Evolutionary conservation across 2,329 filamentous ascomycete species (phyloP).

Genomic region (Colletotrichum sp.): DNA sequence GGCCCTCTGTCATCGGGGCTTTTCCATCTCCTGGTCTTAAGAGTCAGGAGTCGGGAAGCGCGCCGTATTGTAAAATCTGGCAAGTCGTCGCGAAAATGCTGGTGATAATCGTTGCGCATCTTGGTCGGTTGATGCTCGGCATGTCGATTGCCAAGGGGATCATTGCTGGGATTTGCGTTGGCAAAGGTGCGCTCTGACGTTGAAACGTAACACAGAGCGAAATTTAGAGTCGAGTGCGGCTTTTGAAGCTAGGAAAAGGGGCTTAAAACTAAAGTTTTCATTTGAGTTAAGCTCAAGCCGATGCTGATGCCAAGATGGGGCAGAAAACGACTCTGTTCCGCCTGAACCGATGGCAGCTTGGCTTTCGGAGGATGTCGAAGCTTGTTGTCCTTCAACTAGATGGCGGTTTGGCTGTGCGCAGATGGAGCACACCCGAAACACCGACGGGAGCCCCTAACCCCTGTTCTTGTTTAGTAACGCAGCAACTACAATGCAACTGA

Average conservation of each 20-base stretch:
- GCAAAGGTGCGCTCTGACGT: background rate
- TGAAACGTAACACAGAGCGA: background rate
- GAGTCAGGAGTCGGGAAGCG: background rate
- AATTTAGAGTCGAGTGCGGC: background rate
- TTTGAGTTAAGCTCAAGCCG: constrained; percentile 11
- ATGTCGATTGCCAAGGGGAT: background rate
- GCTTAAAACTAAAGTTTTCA: background rate
- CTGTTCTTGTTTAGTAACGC: background rate
- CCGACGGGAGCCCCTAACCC: background rate
- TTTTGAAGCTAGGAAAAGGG: background rate
- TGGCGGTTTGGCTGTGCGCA: background rate
- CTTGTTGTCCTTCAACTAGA: constrained; percentile 2
- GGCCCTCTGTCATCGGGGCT: background rate
- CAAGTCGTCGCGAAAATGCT: constrained; percentile 3
- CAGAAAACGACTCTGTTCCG: background rate
- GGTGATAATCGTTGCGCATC: background rate
- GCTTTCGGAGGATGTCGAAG: background rate
- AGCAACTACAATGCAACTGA: background rate
- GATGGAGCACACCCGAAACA: constrained; percentile 13
- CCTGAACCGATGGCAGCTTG: background rate
- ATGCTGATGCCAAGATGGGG: background rate
- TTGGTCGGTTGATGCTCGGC: background rate
- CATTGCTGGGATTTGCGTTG: background rate
- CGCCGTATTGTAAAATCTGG: background rate
- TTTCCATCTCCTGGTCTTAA: background rate